Conservation (phyloP, 495 filamentous ascomycete species). For the Aspergillus nanangensis region DNA sequence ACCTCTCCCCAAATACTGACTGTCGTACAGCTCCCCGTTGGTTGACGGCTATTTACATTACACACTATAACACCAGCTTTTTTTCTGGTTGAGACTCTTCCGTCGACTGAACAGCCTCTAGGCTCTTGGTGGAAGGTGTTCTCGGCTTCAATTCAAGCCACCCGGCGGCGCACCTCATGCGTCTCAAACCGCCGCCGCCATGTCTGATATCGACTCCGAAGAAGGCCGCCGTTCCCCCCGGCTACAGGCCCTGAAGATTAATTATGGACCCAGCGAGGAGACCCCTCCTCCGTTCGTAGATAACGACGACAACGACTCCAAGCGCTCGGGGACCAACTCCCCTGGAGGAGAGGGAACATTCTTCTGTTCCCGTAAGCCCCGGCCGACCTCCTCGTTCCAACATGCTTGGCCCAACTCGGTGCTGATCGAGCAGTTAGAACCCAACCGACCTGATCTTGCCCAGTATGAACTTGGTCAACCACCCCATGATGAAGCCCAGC, state of each 20-base stretch:
- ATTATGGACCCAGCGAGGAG: slow-evolving; percentile 20
- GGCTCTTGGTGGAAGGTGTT: background rate
- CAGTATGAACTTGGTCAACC: slow-evolving; percentile 21
- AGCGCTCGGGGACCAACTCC: slow-evolving; percentile 11
- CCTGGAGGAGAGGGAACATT: slow-evolving; percentile 21
- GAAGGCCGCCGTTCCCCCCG: slow-evolving; percentile 35
- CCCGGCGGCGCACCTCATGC: slow-evolving; percentile 29
- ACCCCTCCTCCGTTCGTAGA: slow-evolving; percentile 19
- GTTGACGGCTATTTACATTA: too few species aligned
- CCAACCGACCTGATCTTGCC: slow-evolving; percentile 43
- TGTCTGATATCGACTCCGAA: slow-evolving; percentile 48
- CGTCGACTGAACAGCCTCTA: background rate
- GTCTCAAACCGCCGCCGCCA: slow-evolving; percentile 29
- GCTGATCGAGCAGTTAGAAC: slow-evolving; percentile 43
- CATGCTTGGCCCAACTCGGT: slow-evolving; percentile 39
- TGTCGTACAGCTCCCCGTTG: too few species aligned
- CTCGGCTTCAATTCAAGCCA: background rate
- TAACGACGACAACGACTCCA: slow-evolving; percentile 9
- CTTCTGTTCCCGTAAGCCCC: slow-evolving; percentile 33
- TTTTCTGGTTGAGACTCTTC: background rate
- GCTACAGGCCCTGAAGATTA: slow-evolving; percentile 14
- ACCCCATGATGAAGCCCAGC: too few species aligned
- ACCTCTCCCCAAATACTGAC: too few species aligned
- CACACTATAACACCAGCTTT: too few species aligned
- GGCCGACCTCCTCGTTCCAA: slow-evolving; percentile 21